A percentile compares a stretch with the other conserved stretches of the same genome.
phyloP scores from a whole-genome alignment of 495 filamentous ascomycete species.

The Lepidopterella palustris region DNA sequence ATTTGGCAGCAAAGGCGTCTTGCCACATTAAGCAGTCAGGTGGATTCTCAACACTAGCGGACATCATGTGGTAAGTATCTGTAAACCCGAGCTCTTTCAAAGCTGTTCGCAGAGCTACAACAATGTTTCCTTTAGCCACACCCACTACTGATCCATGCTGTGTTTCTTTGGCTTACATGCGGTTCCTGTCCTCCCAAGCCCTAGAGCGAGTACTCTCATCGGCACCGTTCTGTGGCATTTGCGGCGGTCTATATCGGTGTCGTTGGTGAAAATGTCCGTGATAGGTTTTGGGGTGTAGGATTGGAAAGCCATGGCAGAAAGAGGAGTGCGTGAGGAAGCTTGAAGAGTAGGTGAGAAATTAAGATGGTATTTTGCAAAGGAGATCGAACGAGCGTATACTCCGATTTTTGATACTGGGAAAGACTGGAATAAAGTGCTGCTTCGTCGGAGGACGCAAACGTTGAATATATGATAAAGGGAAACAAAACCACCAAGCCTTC shows the following conservation, averaged over 20 bases:
- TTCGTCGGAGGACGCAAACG: background rate
- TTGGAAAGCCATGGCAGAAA: conserved; percentile 28
- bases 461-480: background rate
- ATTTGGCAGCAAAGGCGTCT: conserved; percentile 60
- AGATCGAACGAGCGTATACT: background rate
- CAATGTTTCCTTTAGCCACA: background rate
- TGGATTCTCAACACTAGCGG: conserved; percentile 54
- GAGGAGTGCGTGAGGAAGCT: background rate
- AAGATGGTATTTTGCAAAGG: background rate
- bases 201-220: conserved; percentile 59
- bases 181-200: conserved; percentile 60
- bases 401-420: background rate
- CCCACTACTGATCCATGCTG: background rate
- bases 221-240: conserved; percentile 58
- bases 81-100: conserved; percentile 54
- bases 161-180: conserved; percentile 47
- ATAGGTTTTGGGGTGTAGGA: conserved; percentile 34
- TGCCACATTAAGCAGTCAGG: conserved; percentile 57
- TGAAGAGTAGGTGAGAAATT: background rate
- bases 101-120: conserved; percentile 51
- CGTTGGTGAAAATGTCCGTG: conserved; percentile 41
- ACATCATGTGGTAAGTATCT: conserved; percentile 64
- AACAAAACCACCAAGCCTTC: conserved; percentile 1
- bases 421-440: background rate
- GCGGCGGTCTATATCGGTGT: conserved; percentile 57